Evolutionary conservation across 495 filamentous ascomycete species (phyloP).

Genomic region (Sordaria brevicollis): DNA sequence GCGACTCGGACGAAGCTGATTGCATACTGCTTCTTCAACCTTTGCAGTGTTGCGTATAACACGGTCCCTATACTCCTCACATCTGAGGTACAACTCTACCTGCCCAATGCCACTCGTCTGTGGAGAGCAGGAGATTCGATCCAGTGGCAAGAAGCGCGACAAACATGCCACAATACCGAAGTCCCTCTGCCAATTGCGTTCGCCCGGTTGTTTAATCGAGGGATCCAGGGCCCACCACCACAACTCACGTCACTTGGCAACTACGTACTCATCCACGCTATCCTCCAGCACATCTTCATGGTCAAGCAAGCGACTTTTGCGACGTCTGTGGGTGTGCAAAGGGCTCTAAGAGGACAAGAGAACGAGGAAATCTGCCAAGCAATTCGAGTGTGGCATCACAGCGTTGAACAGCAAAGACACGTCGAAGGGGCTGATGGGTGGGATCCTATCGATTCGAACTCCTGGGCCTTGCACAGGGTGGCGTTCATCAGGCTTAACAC

Average conservation of each 20-base stretch:
- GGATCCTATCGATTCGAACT: constrained; percentile 56
- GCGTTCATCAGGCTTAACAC: constrained; percentile 60
- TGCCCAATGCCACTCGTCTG: constrained; percentile 44
- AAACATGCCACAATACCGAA: constrained; percentile 31
- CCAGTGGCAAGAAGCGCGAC: constrained; percentile 40
- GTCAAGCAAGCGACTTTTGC: constrained; percentile 48
- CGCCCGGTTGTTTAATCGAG: constrained; percentile 34
- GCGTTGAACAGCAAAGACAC: constrained; percentile 47
- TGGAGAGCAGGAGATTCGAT: constrained; percentile 43
- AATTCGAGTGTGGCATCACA: constrained; percentile 51
- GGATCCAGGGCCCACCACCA: constrained; percentile 36
- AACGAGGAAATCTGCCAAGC: constrained; percentile 49
- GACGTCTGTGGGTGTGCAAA: constrained; percentile 32
- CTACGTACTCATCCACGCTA: constrained; percentile 57
- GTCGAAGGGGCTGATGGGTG: constrained; percentile 27
- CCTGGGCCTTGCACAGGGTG: constrained; percentile 52
- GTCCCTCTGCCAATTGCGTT: constrained; percentile 41
- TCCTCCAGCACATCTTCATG: constrained; percentile 60
- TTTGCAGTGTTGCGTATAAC: constrained; percentile 49
- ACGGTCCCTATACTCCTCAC: constrained; percentile 48
- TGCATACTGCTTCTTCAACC: constrained; percentile 48
- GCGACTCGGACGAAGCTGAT: constrained; percentile 47
- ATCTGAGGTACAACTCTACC: constrained; percentile 49
- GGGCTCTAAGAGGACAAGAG: constrained; percentile 42
- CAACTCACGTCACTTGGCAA: constrained; percentile 53